Evolutionary conservation across 108 stramenopile species (phyloP).

Genomic region (Nannochloropsis oceanica): DNA sequence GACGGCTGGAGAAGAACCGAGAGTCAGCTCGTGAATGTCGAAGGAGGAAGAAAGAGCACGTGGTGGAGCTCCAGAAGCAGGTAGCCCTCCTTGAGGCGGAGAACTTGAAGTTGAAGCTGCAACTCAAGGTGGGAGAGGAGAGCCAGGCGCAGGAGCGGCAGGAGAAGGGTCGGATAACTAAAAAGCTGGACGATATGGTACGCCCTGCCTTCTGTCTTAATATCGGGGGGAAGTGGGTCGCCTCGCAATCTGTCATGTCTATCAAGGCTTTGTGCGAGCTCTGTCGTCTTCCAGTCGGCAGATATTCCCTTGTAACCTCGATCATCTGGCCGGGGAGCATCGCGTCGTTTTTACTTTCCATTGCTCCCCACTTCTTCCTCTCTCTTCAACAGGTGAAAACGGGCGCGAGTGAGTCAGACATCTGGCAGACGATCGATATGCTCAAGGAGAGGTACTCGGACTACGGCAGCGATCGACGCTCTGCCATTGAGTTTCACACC

Average conservation of each 20-base stretch:
- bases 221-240: no score
- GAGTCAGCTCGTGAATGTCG: constrained; percentile 66
- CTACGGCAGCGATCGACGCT: constrained; percentile 63
- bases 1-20: constrained; percentile 69
- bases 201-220: not conserved
- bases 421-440: constrained; percentile 58
- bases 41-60: constrained; percentile 53
- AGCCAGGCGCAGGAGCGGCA: constrained; percentile 9
- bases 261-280: no score
- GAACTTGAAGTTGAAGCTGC: constrained; percentile 64
- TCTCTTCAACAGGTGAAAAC: constrained; percentile 14
- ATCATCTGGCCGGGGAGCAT: constrained; percentile 16
- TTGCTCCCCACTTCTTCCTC: constrained; percentile 4
- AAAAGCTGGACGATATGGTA: constrained; percentile 13
- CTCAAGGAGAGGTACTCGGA: constrained; percentile 71
- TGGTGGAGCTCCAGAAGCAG: constrained; percentile 54
- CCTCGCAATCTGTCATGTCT: no score
- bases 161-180: constrained; percentile 15
- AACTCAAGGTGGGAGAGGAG: constrained; percentile 48
- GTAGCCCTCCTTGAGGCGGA: constrained; percentile 67
- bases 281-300: no score
- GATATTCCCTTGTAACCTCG: no score
- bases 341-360: not conserved
- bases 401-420: constrained; percentile 58
- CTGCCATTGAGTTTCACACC: constrained; percentile 59